Conservation (phyloP, 106 monocot species). For the Dioscorea zingiberensis region DNA sequence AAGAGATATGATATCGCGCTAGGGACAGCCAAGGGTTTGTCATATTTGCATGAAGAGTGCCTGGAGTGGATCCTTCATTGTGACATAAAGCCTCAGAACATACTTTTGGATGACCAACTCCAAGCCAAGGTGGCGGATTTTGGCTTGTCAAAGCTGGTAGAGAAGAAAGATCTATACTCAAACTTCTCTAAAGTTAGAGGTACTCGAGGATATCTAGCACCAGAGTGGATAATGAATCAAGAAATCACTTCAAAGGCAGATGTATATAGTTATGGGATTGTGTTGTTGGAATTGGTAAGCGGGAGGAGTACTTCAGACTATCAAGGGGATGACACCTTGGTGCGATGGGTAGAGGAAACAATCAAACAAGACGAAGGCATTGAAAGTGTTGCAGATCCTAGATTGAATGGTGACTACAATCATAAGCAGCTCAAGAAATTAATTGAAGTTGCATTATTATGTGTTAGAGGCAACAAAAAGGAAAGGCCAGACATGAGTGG, state of each 20-base stretch:
- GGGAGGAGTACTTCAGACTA: background rate
- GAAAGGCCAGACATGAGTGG: background rate
- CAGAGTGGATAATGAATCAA: conserved; percentile 13
- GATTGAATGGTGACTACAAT: background rate
- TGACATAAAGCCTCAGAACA: conserved; percentile 16
- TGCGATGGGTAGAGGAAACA: background rate
- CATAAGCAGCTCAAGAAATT: background rate
- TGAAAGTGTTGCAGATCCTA: background rate
- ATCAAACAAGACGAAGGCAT: background rate
- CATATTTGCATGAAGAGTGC: conserved; percentile 11
- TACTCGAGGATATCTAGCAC: background rate
- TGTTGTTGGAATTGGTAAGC: conserved; percentile 3
- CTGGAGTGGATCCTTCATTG: conserved; percentile 15
- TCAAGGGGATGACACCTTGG: background rate
- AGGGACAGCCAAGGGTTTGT: conserved; percentile 7
- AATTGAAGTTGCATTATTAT: background rate
- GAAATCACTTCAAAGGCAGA: conserved; percentile 10
- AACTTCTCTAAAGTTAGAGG: conserved; percentile 8
- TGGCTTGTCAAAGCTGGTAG: conserved; percentile 5
- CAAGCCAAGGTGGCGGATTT: conserved; percentile 10
- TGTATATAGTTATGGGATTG: conserved; percentile 9
- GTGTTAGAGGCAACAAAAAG: background rate
- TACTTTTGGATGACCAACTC: conserved; percentile 6
- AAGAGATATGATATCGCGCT: conserved; percentile 4
- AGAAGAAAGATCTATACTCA: background rate